phyloP scores from a whole-genome alignment of 176 grass and related monocot genomes.

The Raddia guianensis region DNA sequence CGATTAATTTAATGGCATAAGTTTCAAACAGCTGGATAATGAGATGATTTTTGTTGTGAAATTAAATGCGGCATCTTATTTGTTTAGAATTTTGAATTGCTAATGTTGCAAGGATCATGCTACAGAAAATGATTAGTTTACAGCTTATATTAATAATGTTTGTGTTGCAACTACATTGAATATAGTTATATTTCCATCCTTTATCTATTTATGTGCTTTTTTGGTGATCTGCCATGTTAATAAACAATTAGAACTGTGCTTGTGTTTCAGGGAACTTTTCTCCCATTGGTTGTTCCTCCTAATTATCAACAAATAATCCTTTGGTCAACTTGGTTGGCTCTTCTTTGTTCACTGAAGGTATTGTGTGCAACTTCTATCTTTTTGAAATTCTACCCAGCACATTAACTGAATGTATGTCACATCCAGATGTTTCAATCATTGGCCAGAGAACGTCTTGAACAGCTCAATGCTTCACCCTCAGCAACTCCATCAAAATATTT shows the following conservation, averaged over 20 bases:
- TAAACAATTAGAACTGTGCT: slow-evolving; percentile 8
- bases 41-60: slow-evolving; percentile 16
- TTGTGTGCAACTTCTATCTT: slow-evolving; percentile 35
- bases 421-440: slow-evolving; percentile 89
- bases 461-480: slow-evolving; percentile 80
- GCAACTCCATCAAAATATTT: slow-evolving; percentile 86
- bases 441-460: slow-evolving; percentile 91
- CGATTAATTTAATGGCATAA: slow-evolving; percentile 3
- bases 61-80: not conserved
- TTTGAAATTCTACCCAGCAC: slow-evolving; percentile 37
- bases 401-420: slow-evolving; percentile 54
- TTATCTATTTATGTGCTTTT: slow-evolving; percentile 35
- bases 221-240: slow-evolving; percentile 19
- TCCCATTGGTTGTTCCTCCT: slow-evolving; percentile 89
- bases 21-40: slow-evolving; percentile 14
- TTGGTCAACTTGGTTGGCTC: slow-evolving; percentile 82
- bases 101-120: slow-evolving; percentile 5
- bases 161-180: not conserved
- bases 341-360: slow-evolving; percentile 99
- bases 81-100: slow-evolving; percentile 7
- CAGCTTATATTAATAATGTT: not conserved
- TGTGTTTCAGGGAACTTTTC: slow-evolving; percentile 82
- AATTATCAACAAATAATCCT: slow-evolving; percentile 73
- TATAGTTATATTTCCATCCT: slow-evolving; percentile 4
- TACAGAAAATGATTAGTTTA: not conserved